A percentile compares a stretch with the other conserved stretches of the same genome.
phyloP scores from a whole-genome alignment of 1,139 yeast species.

The Sugiyamaella novakii region DNA sequence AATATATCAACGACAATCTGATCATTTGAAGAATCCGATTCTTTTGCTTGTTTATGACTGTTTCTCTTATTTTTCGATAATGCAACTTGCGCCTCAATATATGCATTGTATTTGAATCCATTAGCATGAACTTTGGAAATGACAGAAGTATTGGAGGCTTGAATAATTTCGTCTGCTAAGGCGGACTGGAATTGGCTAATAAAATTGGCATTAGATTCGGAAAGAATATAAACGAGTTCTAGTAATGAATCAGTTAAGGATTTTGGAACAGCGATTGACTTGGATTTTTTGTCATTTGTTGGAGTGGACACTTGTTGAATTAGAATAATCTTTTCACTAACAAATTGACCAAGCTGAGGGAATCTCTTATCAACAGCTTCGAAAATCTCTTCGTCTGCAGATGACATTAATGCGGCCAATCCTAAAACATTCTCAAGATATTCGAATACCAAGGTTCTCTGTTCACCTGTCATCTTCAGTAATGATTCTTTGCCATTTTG shows the following conservation, averaged over 20 bases:
- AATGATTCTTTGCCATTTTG: conserved; percentile 22
- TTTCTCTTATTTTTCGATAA: conserved; percentile 6
- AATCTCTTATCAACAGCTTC: conserved; percentile 51
- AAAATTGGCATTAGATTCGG: conserved; percentile 34
- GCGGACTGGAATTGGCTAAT: conserved; percentile 24
- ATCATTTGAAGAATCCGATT: conserved; percentile 8
- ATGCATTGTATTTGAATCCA: conserved; percentile 34
- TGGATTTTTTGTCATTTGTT: neutral
- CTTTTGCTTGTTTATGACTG: neutral
- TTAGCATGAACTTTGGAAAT: conserved; percentile 32
- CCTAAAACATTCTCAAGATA: conserved; percentile 75
- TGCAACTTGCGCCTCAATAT: conserved; percentile 23
- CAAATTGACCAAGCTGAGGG: conserved; percentile 32
- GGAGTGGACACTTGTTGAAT: neutral
- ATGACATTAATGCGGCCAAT: conserved; percentile 65
- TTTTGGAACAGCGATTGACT: conserved; percentile 11
- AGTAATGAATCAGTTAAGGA: conserved; percentile 26
- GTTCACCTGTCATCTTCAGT: conserved; percentile 47
- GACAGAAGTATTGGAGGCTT: conserved; percentile 23
- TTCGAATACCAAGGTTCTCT: conserved; percentile 56
- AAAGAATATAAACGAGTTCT: conserved; percentile 33
- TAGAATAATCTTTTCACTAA: conserved; percentile 17
- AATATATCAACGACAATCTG: conserved; percentile 28
- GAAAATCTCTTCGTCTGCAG: conserved; percentile 63
- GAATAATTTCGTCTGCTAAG: conserved; percentile 21